phyloP scores from a whole-genome alignment of 352 stramenopile genomes.

The Phytophthora vignae region DNA sequence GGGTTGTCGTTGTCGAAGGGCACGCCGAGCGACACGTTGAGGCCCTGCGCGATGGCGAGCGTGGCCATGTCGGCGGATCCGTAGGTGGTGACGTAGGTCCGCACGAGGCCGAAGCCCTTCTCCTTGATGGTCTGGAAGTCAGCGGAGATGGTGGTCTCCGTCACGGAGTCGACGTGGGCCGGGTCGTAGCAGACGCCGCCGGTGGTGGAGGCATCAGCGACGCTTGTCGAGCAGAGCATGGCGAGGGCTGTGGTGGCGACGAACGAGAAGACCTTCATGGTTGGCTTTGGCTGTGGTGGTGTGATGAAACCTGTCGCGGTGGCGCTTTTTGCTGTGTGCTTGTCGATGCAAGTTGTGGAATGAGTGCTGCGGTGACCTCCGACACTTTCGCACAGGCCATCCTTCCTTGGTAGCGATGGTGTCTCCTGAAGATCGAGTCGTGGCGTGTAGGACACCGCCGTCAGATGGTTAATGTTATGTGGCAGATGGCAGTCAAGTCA shows the following conservation, averaged over 20 bases:
- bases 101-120: slow-evolving; percentile 51
- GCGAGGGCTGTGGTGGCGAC: slow-evolving; percentile 23
- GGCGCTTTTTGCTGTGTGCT: no score
- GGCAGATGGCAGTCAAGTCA: slow-evolving; percentile 28
- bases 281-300: slow-evolving; percentile 12
- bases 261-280: slow-evolving; percentile 45
- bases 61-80: slow-evolving; percentile 48
- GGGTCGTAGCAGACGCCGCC: slow-evolving; percentile 64
- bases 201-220: slow-evolving; percentile 15
- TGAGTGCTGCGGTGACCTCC: slow-evolving; percentile 22
- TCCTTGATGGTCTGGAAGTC: slow-evolving; percentile 60
- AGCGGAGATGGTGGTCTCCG: slow-evolving; percentile 42
- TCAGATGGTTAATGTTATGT: slow-evolving; percentile 17
- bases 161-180: slow-evolving; percentile 44
- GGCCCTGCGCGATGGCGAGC: slow-evolving; percentile 49
- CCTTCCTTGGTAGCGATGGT: background rate
- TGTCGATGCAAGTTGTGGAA: slow-evolving; percentile 39
- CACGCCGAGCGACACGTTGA: slow-evolving; percentile 59
- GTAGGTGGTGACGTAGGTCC: slow-evolving; percentile 63
- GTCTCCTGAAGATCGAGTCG: slow-evolving; percentile 25
- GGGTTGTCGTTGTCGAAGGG: slow-evolving; percentile 50
- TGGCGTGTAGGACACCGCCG: slow-evolving; percentile 30
- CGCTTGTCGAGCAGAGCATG: slow-evolving; percentile 6
- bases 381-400: no score
- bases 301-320: no score